Percentiles rank a stretch among this genome's conserved stretches.
Conservation (phyloP, 345 rosid species). For the Excoecaria agallocha region DNA sequence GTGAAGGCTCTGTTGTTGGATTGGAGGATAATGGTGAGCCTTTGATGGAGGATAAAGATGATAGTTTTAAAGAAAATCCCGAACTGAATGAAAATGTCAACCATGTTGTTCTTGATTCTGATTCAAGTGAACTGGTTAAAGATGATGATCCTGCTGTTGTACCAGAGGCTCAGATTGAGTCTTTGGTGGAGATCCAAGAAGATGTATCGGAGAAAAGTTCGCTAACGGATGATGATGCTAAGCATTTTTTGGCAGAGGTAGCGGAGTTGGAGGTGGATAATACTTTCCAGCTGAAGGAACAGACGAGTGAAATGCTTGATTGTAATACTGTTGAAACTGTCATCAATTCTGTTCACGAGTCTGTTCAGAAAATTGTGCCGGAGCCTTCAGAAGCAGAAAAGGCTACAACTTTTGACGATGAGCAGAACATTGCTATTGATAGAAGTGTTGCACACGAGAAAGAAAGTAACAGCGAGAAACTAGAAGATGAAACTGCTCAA, state of each 20-base stretch:
- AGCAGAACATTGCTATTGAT: slow-evolving; percentile 5
- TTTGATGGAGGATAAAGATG: slow-evolving; percentile 3
- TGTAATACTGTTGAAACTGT: background rate
- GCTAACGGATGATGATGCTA: slow-evolving; percentile 18
- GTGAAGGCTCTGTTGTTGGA: slow-evolving; percentile 14
- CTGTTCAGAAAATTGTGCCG: background rate
- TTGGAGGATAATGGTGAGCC: background rate
- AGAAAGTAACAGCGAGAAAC: slow-evolving; percentile 15
- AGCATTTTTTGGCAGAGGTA: slow-evolving; percentile 8
- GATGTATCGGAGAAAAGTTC: slow-evolving; percentile 5
- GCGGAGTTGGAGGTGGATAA: slow-evolving; percentile 19
- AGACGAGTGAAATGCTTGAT: background rate
- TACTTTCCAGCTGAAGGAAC: background rate
- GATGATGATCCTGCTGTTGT: slow-evolving; percentile 9
- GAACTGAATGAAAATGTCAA: background rate
- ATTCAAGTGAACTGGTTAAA: slow-evolving; percentile 12
- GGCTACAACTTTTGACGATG: slow-evolving; percentile 4
- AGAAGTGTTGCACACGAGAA: slow-evolving; percentile 10
- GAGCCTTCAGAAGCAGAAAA: slow-evolving; percentile 11
- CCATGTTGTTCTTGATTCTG: slow-evolving; percentile 1
- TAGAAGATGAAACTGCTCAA: slow-evolving; percentile 21
- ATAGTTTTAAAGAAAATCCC: background rate
- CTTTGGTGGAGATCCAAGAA: slow-evolving; percentile 19
- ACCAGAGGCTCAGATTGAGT: slow-evolving; percentile 7
- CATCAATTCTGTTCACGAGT: slow-evolving; percentile 1